Evolutionary conservation across 768 basidiomycete genomes (phyloP).

Genomic region (Russula virescens): DNA sequence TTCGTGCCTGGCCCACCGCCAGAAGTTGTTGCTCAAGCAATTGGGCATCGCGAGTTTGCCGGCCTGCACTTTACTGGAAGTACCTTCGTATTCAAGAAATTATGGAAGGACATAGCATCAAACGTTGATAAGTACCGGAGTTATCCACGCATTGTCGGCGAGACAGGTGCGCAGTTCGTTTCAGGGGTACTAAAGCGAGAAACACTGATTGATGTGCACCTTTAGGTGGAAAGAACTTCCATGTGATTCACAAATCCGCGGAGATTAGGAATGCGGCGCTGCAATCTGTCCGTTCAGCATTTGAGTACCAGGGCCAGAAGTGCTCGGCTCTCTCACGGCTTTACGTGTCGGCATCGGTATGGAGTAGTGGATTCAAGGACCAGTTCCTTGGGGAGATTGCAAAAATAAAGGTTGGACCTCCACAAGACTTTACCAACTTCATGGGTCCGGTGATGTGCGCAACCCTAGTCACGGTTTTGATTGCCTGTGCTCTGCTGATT

Average conservation of each 20-base stretch:
- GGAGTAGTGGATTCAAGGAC: conserved; percentile 84
- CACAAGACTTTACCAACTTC: conserved; percentile 75
- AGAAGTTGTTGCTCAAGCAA: conserved; percentile 79
- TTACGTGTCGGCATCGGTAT: conserved; percentile 84
- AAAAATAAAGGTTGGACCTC: conserved; percentile 81
- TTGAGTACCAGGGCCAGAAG: conserved; percentile 98
- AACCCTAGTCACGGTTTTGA: conserved; percentile 25
- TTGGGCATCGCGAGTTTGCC: conserved; percentile 73
- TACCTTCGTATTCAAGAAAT: conserved; percentile 87
- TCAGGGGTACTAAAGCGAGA: not conserved
- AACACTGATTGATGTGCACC: not conserved
- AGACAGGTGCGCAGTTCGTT: conserved; percentile 52
- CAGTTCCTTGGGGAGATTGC: conserved; percentile 65
- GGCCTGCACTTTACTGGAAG: conserved; percentile 96
- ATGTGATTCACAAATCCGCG: conserved; percentile 82
- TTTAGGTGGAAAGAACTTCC: conserved; percentile 92
- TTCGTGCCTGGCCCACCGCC: conserved; percentile 89
- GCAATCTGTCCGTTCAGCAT: conserved; percentile 82
- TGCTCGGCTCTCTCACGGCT: conserved; percentile 90
- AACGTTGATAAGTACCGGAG: conserved; percentile 84
- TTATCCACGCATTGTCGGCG: conserved; percentile 95
- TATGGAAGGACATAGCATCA: conserved; percentile 92
- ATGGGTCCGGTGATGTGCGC: conserved; percentile 92
- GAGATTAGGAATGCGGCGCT: conserved; percentile 86
- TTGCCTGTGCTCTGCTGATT: not conserved